Evolutionary conservation across 164 flowering plant species (phyloP), one percentile per base, ranked within the genome.

Genomic region (Magnolia sinica): DNA sequence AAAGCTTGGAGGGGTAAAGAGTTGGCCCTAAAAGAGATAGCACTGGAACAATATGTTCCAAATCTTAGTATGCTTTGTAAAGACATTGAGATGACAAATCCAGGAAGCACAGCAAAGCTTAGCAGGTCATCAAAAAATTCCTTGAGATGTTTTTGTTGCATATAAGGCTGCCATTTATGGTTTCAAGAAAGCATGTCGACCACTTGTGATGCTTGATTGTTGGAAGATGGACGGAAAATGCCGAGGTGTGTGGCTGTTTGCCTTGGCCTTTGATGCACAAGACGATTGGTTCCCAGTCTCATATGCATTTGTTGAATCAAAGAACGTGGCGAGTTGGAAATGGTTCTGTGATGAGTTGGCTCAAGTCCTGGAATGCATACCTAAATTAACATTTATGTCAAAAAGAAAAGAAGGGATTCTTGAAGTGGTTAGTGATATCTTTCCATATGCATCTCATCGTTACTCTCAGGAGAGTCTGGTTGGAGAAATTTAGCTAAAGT

Each of bases 321-420:
- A 45, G 4, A 19, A 70, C 13, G 24, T 19, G 20, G 73, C n/a
- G 73, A 45, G 5, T 18, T 70, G 73, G 73, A 19, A 7, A 11
- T 70, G 73, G 73, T 70, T 70, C 52, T 70, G 29, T 70, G 55
- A 18, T 18, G 13, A 50, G 18, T 49, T 70, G 52, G 52, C 58
- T 19, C 22, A 1, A 14, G 10, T 49, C 18, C 45, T 70, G 59
- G 29, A 3, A 7, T 19, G 23, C 10, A 8, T 10, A 3, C 4
- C 10, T 1, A n/a, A 70, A 50, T 1, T 50, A 18, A 70, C 59
- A 70, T 29, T 70, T 50, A 8, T 70, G 4, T 27, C 55, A 50
- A 18, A 45, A 1, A 70, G 37, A 70, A 27, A 50, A 55, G 58
- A 70, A 50, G 20, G 8, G 1, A 6, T 18, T 45, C 11, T 11